These are phyloP conservation scores for Candida loeiensis DNA, from an alignment of 805 yeast species.

Conservation along the genomic window DNA sequence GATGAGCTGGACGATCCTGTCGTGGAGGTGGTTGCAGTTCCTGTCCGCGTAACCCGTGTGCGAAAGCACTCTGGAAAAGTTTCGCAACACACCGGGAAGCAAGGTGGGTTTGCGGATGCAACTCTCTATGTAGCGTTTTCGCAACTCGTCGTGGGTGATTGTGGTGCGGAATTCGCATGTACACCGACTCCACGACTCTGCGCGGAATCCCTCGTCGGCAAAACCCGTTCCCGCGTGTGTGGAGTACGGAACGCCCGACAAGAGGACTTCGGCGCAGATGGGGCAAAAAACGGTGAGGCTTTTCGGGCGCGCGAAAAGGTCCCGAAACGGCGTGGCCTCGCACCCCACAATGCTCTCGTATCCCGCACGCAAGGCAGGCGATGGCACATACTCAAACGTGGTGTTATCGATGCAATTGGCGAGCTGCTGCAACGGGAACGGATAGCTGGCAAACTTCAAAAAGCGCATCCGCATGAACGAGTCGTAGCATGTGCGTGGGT, in stretches of 20 bases:
- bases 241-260: conserved; percentile 10
- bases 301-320: no score
- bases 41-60: background rate
- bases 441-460: conserved; percentile 14
- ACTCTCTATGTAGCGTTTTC: conserved; percentile 16
- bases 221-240: conserved; percentile 12
- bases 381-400: conserved; percentile 14
- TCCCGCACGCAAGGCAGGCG: conserved; percentile 5
- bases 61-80: background rate
- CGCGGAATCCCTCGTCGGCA: conserved; percentile 9
- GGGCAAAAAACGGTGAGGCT: no score
- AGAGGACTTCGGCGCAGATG: conserved; percentile 10
- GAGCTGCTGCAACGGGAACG: conserved; percentile 18
- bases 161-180: background rate
- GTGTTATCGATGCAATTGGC: conserved; percentile 10
- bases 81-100: conserved; percentile 7
- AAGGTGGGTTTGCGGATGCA: conserved; percentile 8
- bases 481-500: conserved; percentile 17
- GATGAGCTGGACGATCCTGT: background rate
- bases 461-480: conserved; percentile 15
- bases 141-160: conserved; percentile 19
- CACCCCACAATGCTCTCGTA: no score
- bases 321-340: no score
- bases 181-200: background rate
- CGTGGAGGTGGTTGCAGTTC: no score